Conservation (phyloP, 805 yeast species). For the Kockiozyma suomiensis region DNA sequence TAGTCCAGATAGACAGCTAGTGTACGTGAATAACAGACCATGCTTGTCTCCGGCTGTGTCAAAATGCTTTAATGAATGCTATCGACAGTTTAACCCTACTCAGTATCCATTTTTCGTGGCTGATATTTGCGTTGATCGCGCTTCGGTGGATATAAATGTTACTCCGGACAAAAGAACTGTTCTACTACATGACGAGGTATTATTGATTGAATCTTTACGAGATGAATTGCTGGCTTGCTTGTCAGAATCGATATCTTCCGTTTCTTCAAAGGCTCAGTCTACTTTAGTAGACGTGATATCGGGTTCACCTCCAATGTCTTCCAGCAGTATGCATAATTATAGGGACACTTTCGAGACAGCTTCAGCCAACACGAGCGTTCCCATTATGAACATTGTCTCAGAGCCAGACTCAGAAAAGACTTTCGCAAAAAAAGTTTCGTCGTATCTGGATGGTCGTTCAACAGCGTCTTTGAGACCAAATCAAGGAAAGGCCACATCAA, state of each 20-base stretch:
- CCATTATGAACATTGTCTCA: neutral
- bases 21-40: slow-evolving; percentile 79
- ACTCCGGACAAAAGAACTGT: slow-evolving; percentile 87
- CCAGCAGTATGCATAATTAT: neutral
- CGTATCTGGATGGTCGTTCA: too few relatives aligned
- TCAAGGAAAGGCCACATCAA: too few relatives aligned
- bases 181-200: slow-evolving; percentile 64
- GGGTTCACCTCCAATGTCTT: slow-evolving; percentile 35
- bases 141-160: slow-evolving; percentile 71
- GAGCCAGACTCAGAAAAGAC: too few relatives aligned
- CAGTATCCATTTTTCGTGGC: slow-evolving; percentile 74
- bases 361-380: neutral
- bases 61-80: slow-evolving; percentile 70
- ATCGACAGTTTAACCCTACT: slow-evolving; percentile 66
- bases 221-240: slow-evolving; percentile 47
- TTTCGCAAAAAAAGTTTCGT: too few relatives aligned
- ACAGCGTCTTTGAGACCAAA: too few relatives aligned
- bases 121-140: slow-evolving; percentile 47
- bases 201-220: slow-evolving; percentile 51
- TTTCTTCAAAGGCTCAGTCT: neutral
- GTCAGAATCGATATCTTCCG: neutral
- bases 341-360: neutral
- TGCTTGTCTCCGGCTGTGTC: slow-evolving; percentile 57
- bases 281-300: slow-evolving; percentile 41
- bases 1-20: slow-evolving; percentile 70